These are phyloP conservation scores for Ceratocystis eucalypticola DNA, from an alignment of 2,329 filamentous ascomycete genomes.

Conservation along the genomic window DNA sequence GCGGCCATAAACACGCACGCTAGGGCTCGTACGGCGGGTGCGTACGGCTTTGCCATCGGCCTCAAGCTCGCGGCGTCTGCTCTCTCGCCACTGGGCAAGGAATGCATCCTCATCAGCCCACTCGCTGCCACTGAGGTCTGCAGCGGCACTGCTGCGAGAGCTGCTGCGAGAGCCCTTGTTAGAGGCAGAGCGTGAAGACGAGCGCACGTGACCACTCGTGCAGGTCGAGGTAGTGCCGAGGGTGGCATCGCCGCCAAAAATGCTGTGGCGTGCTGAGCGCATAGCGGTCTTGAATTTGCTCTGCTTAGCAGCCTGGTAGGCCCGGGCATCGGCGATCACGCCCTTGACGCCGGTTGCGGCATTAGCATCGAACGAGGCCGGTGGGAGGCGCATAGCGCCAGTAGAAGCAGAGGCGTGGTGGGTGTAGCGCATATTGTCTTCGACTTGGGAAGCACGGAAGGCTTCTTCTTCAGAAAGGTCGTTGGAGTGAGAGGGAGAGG, in stretches of 20 bases:
- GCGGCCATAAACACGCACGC: constrained; percentile 61
- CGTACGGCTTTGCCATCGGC: constrained; percentile 41
- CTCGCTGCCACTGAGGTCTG: constrained; percentile 33
- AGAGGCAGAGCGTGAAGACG: constrained; percentile 25
- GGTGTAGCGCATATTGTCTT: constrained; percentile 53
- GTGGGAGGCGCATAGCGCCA: constrained; percentile 45
- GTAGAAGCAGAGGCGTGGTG: constrained; percentile 33
- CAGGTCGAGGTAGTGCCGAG: background rate
- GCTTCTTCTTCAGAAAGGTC: constrained; percentile 44
- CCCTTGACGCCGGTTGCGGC: constrained; percentile 72
- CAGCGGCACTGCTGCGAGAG: constrained; percentile 21
- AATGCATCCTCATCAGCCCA: constrained; percentile 56
- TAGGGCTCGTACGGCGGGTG: constrained; percentile 60
- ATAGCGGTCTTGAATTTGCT: constrained; percentile 41
- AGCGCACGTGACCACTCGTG: constrained; percentile 21
- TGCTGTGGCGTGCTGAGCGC: constrained; percentile 40
- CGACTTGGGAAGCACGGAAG: constrained; percentile 41
- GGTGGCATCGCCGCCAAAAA: constrained; percentile 35
- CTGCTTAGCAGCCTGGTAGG: constrained; percentile 55
- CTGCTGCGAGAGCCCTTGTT: constrained; percentile 37
- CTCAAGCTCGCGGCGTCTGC: constrained; percentile 64
- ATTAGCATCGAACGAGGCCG: constrained; percentile 49
- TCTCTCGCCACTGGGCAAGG: constrained; percentile 72
- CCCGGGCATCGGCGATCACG: constrained; percentile 70
- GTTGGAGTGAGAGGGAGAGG: constrained; percentile 29